Evolutionary conservation across 1,139 yeast species (phyloP).

Genomic region (Hemisphaericaspora xylanilytica): DNA sequence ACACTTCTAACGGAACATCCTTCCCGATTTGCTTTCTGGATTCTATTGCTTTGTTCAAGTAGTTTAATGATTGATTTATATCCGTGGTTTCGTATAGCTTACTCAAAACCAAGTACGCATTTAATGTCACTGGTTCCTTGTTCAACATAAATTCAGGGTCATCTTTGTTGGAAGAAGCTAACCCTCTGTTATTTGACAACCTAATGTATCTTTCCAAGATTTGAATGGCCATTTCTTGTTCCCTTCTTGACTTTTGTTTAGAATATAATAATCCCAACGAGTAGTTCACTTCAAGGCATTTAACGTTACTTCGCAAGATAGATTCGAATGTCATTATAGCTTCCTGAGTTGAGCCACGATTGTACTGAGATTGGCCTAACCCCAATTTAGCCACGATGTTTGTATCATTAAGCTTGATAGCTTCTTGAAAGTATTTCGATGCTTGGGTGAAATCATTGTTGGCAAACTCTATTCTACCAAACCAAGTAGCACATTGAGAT

Average conservation of each 20-base stretch:
- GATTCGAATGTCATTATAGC: slow-evolving; percentile 84
- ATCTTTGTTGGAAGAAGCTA: slow-evolving; percentile 23
- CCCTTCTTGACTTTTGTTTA: slow-evolving; percentile 37
- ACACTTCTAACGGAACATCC: slow-evolving; percentile 62
- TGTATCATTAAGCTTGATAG: slow-evolving; percentile 60
- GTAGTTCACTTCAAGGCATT: slow-evolving; percentile 72
- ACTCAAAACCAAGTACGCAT: slow-evolving; percentile 69
- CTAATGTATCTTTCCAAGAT: slow-evolving; percentile 71
- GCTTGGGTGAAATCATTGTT: slow-evolving; percentile 62
- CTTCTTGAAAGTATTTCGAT: slow-evolving; percentile 68
- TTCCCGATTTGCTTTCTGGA: slow-evolving; percentile 40
- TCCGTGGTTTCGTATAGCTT: slow-evolving; percentile 64
- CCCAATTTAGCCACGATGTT: slow-evolving; percentile 76
- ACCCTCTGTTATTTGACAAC: slow-evolving; percentile 50
- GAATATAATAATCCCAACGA: slow-evolving; percentile 75
- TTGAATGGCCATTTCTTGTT: slow-evolving; percentile 54
- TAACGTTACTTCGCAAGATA: slow-evolving; percentile 63
- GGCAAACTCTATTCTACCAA: slow-evolving; percentile 72
- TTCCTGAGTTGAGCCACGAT: slow-evolving; percentile 74
- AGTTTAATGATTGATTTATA: slow-evolving; percentile 56
- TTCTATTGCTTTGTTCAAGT: slow-evolving; percentile 58
- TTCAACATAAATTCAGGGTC: slow-evolving; percentile 29
- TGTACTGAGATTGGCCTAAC: slow-evolving; percentile 79
- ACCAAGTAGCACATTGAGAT: slow-evolving; percentile 85
- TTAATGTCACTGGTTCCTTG: slow-evolving; percentile 64